Evolutionary conservation across 805 yeast genomes (phyloP).

Genomic region (Sugiyamaella smithiae): DNA sequence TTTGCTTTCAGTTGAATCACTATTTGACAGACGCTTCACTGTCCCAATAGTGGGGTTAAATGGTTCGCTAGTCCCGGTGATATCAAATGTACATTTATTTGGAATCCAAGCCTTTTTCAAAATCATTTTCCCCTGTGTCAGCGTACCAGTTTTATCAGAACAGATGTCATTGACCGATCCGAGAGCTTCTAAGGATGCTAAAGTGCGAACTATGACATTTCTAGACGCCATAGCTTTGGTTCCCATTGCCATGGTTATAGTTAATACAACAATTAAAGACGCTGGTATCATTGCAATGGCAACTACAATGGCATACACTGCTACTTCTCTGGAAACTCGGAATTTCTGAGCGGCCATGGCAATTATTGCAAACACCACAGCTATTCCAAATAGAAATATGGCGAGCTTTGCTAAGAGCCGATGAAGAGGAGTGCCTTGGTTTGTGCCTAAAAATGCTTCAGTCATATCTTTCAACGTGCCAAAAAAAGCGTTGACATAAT

Average conservation of each 20-base stretch:
- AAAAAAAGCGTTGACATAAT: slow-evolving; percentile 45
- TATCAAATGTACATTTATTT: slow-evolving; percentile 53
- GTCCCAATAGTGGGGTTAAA: slow-evolving; percentile 62
- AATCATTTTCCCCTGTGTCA: slow-evolving; percentile 78
- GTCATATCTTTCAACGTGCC: slow-evolving; percentile 52
- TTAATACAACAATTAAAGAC: slow-evolving; percentile 71
- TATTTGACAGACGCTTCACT: slow-evolving; percentile 37
- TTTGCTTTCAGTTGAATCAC: slow-evolving; percentile 28
- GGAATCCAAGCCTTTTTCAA: slow-evolving; percentile 71
- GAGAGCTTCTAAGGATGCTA: slow-evolving; percentile 73
- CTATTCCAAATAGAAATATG: slow-evolving; percentile 63
- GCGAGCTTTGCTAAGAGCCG: slow-evolving; percentile 75
- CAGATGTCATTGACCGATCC: slow-evolving; percentile 80
- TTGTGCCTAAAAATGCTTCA: slow-evolving; percentile 71
- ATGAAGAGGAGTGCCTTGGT: slow-evolving; percentile 79
- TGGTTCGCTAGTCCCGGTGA: slow-evolving; percentile 56
- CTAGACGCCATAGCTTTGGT: slow-evolving; percentile 68
- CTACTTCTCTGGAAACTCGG: slow-evolving; percentile 73
- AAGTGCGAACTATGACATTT: slow-evolving; percentile 70
- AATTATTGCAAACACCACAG: slow-evolving; percentile 81
- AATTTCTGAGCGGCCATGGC: slow-evolving; percentile 84
- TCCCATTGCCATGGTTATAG: slow-evolving; percentile 85
- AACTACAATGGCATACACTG: slow-evolving; percentile 85
- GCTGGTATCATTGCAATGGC: slow-evolving; percentile 82
- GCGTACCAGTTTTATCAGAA: slow-evolving; percentile 80